A percentile compares a stretch with the other conserved stretches of the same genome.
Conservation (phyloP, 108 stramenopile species). For the Nannochloropsis salina region DNA sequence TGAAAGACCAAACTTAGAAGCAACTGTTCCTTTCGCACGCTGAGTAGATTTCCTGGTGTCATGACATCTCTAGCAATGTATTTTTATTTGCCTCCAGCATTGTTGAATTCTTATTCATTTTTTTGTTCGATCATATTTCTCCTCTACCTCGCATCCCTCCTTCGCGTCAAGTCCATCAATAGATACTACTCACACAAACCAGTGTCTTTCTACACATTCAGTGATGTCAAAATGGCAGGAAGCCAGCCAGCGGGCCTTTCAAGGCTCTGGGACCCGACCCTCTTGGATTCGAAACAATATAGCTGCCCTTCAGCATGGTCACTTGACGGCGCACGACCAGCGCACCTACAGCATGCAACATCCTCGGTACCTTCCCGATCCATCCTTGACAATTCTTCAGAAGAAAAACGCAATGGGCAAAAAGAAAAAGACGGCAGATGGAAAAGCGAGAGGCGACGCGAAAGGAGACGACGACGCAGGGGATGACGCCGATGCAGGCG, state of each 20-base stretch:
- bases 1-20: no score
- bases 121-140: no score
- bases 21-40: no score
- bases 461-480: not conserved
- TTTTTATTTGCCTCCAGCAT: no score
- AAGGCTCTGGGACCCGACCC: not conserved
- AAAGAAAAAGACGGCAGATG: not conserved
- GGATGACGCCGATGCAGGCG: not conserved
- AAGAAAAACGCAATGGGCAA: not conserved
- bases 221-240: not conserved
- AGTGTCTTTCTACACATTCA: not conserved
- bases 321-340: not conserved
- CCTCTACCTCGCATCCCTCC: no score
- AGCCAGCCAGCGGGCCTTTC: not conserved
- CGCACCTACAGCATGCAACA: not conserved
- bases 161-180: no score
- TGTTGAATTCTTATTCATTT: no score
- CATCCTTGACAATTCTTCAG: not conserved
- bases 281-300: conserved; percentile 11
- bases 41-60: no score
- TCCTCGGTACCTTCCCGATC: conserved; percentile 1
- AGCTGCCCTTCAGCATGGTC: not conserved
- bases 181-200: no score
- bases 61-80: no score
- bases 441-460: not conserved